Percentiles rank a stretch among this genome's conserved stretches.
Evolutionary conservation across 345 rosid genomes (phyloP).

Genomic region (Eucalyptus grandis): DNA sequence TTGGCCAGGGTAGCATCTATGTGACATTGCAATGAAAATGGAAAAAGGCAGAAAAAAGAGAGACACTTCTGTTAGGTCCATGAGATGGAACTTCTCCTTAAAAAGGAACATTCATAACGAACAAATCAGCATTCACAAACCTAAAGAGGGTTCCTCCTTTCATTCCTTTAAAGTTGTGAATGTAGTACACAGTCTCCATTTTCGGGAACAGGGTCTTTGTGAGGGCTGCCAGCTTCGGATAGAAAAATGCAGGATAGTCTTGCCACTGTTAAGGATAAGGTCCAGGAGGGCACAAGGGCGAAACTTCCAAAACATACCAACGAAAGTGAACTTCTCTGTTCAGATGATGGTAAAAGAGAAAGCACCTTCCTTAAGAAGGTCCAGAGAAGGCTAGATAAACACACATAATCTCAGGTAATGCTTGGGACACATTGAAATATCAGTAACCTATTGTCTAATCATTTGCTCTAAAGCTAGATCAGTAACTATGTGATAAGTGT

Average conservation of each 20-base stretch:
- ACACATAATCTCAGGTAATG: background rate
- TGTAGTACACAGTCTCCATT: constrained; percentile 90
- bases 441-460: background rate
- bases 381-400: background rate
- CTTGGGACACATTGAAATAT: background rate
- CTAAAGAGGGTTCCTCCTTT: constrained; percentile 91
- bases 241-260: constrained; percentile 94
- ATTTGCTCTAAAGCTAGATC: background rate
- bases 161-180: constrained; percentile 86
- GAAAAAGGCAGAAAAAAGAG: background rate
- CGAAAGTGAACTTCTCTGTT: background rate
- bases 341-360: background rate
- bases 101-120: background rate
- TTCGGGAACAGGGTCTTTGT: constrained; percentile 57
- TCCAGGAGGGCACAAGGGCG: background rate
- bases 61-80: background rate
- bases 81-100: background rate
- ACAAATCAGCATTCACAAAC: background rate
- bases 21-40: background rate
- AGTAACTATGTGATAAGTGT: background rate
- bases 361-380: background rate
- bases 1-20: constrained; percentile 86
- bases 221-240: constrained; percentile 84
- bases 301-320: background rate
- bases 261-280: constrained; percentile 13